Percentiles rank a stretch among this genome's conserved stretches.
Evolutionary conservation across 177 flowering plant genomes (phyloP).

Genomic region (Tripterygium wilfordii): DNA sequence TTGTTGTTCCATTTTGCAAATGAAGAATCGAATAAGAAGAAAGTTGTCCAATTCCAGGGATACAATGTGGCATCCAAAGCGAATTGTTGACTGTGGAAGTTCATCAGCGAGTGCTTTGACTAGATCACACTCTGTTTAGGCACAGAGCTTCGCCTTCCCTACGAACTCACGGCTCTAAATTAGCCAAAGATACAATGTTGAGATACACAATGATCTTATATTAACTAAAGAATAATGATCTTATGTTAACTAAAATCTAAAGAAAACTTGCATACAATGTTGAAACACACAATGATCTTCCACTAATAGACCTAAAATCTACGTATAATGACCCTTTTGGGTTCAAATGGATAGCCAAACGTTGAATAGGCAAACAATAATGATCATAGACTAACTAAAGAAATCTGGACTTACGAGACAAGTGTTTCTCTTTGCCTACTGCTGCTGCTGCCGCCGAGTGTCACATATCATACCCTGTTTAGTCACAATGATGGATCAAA

Average conservation of each 20-base stretch:
- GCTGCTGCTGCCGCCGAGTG: background rate
- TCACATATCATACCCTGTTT: background rate
- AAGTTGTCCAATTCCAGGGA: conserved; percentile 21
- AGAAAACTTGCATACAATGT: background rate
- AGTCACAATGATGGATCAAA: background rate
- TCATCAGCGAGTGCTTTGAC: conserved; percentile 27
- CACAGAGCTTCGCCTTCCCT: conserved; percentile 41
- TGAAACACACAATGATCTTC: no score
- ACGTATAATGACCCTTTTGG: no score
- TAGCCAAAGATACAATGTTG: background rate
- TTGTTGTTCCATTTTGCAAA: conserved; percentile 26
- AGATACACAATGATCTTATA: no score
- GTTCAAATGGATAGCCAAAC: background rate
- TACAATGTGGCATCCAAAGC: conserved; percentile 26
- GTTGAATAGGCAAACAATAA: background rate
- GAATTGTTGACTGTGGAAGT: conserved; percentile 34
- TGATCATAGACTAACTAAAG: no score
- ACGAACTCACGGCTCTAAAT: background rate
- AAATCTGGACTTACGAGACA: conserved; percentile 1
- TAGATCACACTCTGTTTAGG: conserved; percentile 39
- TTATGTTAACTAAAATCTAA: conserved; percentile 3
- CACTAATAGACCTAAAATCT: no score
- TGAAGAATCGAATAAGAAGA: conserved; percentile 28
- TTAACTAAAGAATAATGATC: conserved; percentile 22
- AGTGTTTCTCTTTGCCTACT: background rate